phyloP scores from a whole-genome alignment of 306 rosid species.

The Trifolium pratense region DNA sequence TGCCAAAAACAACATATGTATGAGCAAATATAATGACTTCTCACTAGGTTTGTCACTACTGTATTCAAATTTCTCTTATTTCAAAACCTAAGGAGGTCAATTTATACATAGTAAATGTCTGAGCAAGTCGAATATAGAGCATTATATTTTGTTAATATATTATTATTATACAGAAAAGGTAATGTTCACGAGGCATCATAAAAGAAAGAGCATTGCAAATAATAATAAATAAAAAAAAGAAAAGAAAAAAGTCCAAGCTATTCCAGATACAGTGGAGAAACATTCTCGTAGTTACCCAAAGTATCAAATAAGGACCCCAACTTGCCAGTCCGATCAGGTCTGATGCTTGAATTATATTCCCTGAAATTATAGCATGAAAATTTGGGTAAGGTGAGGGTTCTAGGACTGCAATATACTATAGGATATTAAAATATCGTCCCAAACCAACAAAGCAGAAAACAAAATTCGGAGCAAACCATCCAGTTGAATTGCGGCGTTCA shows the following conservation, averaged over 20 bases:
- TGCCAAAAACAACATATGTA: slow-evolving; percentile 14
- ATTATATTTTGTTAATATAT: background rate
- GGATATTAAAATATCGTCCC: slow-evolving; percentile 10
- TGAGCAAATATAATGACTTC: slow-evolving; percentile 25
- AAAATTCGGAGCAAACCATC: slow-evolving; percentile 72
- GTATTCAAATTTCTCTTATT: slow-evolving; percentile 22
- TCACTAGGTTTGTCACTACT: slow-evolving; percentile 19
- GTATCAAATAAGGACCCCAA: slow-evolving; percentile 72
- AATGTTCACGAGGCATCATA: background rate
- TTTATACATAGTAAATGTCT: slow-evolving; percentile 32
- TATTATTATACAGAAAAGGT: background rate
- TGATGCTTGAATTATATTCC: slow-evolving; percentile 82
- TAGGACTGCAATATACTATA: slow-evolving; percentile 32
- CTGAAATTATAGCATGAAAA: slow-evolving; percentile 55
- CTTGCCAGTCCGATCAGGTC: slow-evolving; percentile 76
- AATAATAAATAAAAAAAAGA: too few relatives aligned
- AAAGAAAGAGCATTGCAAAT: slow-evolving; percentile 9
- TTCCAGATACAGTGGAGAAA: slow-evolving; percentile 23
- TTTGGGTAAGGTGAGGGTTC: slow-evolving; percentile 26
- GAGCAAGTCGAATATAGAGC: slow-evolving; percentile 25
- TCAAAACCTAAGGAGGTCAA: slow-evolving; percentile 12
- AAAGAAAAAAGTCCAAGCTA: slow-evolving; percentile 6
- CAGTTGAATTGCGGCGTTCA: slow-evolving; percentile 75
- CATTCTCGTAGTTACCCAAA: slow-evolving; percentile 61
- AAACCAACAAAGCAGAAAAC: slow-evolving; percentile 21